phyloP scores from a whole-genome alignment of 352 stramenopile genomes.

The Phytophthora citrophthora region DNA sequence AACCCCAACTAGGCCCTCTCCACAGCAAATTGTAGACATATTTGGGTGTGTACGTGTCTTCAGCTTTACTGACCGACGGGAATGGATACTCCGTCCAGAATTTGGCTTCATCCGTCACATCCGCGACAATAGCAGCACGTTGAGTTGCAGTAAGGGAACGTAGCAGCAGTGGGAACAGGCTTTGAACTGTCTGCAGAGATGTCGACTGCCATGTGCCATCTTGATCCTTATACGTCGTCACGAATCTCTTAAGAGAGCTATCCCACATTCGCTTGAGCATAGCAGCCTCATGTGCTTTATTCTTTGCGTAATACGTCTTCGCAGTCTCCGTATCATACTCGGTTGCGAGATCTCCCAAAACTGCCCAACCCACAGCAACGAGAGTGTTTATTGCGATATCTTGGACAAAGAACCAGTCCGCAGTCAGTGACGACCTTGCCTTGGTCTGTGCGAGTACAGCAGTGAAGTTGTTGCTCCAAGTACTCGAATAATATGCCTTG shows the following conservation, averaged over 20 bases:
- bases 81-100: constrained; percentile 32
- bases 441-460: constrained; percentile 22
- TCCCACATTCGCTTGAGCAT: constrained; percentile 13
- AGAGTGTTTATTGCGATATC: constrained; percentile 35
- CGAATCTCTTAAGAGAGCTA: constrained; percentile 18
- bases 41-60: constrained; percentile 28
- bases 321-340: too few relatives aligned
- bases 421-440: constrained; percentile 15
- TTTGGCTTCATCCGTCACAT: constrained; percentile 21
- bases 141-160: constrained; percentile 20
- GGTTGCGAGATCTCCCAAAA: too few relatives aligned
- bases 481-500: constrained; percentile 25
- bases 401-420: constrained; percentile 31
- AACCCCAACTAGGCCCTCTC: constrained; percentile 24
- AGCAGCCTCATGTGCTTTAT: constrained; percentile 11
- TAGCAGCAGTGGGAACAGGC: constrained; percentile 23
- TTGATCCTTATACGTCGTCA: constrained; percentile 33
- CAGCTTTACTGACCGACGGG: constrained; percentile 25
- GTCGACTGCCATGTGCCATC: constrained; percentile 33
- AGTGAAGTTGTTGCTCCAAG: constrained; percentile 32
- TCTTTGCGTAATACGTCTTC: constrained; percentile 16
- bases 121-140: constrained; percentile 16
- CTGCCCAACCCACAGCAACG: constrained; percentile 24
- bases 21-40: constrained; percentile 33
- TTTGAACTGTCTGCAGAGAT: constrained; percentile 10